These are phyloP conservation scores for Neodidymelliopsis sp. DNA, from an alignment of 2,329 filamentous ascomycete genomes.

Conservation along the genomic window DNA sequence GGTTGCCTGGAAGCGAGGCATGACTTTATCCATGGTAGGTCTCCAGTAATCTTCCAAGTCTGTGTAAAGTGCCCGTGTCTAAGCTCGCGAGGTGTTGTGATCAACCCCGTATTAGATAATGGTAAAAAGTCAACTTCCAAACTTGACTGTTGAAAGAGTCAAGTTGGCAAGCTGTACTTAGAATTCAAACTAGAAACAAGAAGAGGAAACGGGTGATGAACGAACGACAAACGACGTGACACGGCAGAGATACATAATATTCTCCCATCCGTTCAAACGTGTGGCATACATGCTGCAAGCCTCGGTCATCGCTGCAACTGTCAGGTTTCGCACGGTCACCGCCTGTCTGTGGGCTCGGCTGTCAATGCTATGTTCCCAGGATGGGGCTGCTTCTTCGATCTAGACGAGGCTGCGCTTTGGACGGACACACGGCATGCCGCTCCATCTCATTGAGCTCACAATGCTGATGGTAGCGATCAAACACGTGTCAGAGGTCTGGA, in stretches of 20 bases:
- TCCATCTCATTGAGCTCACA: conserved; percentile 19
- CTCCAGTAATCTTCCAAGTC: neutral
- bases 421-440: conserved; percentile 26
- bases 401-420: conserved; percentile 30
- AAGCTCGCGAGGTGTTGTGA: neutral
- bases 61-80: neutral
- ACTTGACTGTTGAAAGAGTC: conserved; percentile 10
- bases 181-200: conserved; percentile 17
- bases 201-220: conserved; percentile 12
- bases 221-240: conserved; percentile 14
- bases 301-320: conserved; percentile 31
- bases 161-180: conserved; percentile 15
- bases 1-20: conserved; percentile 15
- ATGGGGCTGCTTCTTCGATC: conserved; percentile 28
- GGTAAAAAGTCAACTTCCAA: conserved; percentile 9
- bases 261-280: conserved; percentile 2
- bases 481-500: conserved; percentile 17
- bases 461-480: conserved; percentile 33
- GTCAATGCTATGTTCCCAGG: conserved; percentile 42
- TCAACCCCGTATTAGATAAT: conserved; percentile 10
- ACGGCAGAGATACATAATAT: conserved; percentile 32
- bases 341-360: conserved; percentile 26
- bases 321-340: conserved; percentile 30
- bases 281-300: conserved; percentile 29
- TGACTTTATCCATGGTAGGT: conserved; percentile 23